Percentiles rank a stretch among this genome's conserved stretches.
Evolutionary conservation across 2,329 filamentous ascomycete species (phyloP).

Genomic region (Ophiostoma novo-ulmi): DNA sequence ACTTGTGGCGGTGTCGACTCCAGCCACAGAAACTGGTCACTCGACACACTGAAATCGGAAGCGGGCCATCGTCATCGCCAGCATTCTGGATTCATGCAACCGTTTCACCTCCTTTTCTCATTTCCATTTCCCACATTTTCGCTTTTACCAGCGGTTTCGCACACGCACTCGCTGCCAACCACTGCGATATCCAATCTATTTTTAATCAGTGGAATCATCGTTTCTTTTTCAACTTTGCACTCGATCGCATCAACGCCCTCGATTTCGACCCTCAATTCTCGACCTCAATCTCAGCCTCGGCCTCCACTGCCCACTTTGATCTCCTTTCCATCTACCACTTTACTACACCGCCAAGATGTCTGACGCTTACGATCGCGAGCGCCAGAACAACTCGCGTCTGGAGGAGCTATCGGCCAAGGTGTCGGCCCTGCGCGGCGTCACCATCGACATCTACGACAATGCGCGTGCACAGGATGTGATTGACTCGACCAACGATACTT

Average conservation of each 20-base stretch:
- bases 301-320: not conserved
- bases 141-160: not conserved
- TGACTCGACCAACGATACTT: conserved; percentile 85
- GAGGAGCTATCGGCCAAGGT: conserved; percentile 89
- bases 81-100: not conserved
- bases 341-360: conserved; percentile 50
- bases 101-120: conserved; percentile 10
- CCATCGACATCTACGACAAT: conserved; percentile 96
- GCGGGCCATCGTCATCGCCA: conserved; percentile 9
- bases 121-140: not conserved
- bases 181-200: not conserved
- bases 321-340: too few relatives aligned
- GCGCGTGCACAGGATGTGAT: conserved; percentile 83
- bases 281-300: not conserved
- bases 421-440: conserved; percentile 84
- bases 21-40: conserved; percentile 5
- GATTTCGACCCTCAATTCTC: too few relatives aligned
- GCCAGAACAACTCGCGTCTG: conserved; percentile 92
- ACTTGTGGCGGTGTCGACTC: not conserved
- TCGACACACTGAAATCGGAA: not conserved
- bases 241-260: not conserved
- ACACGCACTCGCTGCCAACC: not conserved
- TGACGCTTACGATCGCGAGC: conserved; percentile 72
- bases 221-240: not conserved
- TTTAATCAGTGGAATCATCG: not conserved